phyloP scores from a whole-genome alignment of 2,329 filamentous ascomycete genomes.

The Dactylellina leptospora region DNA sequence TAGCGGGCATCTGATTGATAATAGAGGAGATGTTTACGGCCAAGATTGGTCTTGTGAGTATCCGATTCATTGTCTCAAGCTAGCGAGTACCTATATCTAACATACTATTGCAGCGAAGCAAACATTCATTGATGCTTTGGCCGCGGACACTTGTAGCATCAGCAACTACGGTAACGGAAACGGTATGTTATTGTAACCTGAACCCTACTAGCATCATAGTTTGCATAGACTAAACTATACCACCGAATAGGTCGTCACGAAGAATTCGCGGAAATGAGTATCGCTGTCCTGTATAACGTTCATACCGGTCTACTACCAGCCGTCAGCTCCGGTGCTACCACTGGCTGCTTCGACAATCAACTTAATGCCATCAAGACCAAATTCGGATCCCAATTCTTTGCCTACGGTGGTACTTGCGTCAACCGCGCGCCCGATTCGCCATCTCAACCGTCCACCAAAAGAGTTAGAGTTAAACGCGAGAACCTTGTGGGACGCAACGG shows the following conservation, averaged over 20 bases:
- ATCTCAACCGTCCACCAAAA: slow-evolving; percentile 11
- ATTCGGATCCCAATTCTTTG: slow-evolving; percentile 24
- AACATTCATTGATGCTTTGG: slow-evolving; percentile 15
- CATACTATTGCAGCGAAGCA: slow-evolving; percentile 22
- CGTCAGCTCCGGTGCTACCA: slow-evolving; percentile 25
- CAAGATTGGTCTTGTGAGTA: slow-evolving; percentile 39
- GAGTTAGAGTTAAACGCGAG: slow-evolving; percentile 28
- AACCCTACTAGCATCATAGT: not conserved
- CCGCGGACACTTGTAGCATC: slow-evolving; percentile 33
- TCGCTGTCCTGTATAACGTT: slow-evolving; percentile 31
- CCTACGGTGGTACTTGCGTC: slow-evolving; percentile 38
- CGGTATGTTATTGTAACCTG: not conserved
- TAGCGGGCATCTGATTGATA: slow-evolving; percentile 43
- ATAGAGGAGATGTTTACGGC: slow-evolving; percentile 35
- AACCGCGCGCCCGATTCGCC: slow-evolving; percentile 21
- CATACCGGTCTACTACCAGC: slow-evolving; percentile 29
- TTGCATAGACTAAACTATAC: not conserved
- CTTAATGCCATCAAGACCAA: slow-evolving; percentile 28
- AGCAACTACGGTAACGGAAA: slow-evolving; percentile 28
- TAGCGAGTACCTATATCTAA: not conserved
- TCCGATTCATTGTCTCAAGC: not conserved
- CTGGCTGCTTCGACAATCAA: slow-evolving; percentile 39
- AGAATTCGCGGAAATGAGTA: slow-evolving; percentile 41
- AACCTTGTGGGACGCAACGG: slow-evolving; percentile 22
- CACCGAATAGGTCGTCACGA: slow-evolving; percentile 19